A percentile compares a stretch with the other conserved stretches of the same genome.
Evolutionary conservation across 140 eudicot genomes (phyloP).

Genomic region (Erigeron philadelphicus): DNA sequence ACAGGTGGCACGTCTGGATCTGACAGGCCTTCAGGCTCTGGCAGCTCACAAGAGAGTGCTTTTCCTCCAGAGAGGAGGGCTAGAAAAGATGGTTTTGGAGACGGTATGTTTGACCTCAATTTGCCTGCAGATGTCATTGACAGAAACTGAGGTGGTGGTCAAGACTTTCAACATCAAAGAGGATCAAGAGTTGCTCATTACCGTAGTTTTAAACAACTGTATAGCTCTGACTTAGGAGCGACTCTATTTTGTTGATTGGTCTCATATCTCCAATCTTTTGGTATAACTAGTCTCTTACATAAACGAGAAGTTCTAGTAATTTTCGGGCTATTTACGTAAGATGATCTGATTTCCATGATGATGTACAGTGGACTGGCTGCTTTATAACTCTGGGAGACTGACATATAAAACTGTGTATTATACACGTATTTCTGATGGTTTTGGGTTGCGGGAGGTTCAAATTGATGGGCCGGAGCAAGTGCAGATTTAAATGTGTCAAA

Average conservation of each 20-base stretch:
- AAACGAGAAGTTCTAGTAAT: constrained; percentile 23
- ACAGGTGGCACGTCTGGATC: constrained; percentile 41
- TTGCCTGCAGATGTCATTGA: constrained; percentile 56
- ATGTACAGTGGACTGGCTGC: constrained; percentile 5
- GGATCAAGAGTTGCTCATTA: constrained; percentile 23
- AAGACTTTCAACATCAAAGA: not conserved
- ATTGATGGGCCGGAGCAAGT: too few species aligned
- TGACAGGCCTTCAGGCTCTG: constrained; percentile 59
- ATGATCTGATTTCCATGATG: constrained; percentile 3
- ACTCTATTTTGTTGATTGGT: constrained; percentile 30
- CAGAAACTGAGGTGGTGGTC: constrained; percentile 36
- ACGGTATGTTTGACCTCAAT: constrained; percentile 66
- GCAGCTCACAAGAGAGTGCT: constrained; percentile 47
- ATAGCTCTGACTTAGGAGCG: constrained; percentile 35
- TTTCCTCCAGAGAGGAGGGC: constrained; percentile 50
- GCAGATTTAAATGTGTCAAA: too few species aligned
- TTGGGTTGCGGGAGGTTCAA: not conserved
- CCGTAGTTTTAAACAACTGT: constrained; percentile 28
- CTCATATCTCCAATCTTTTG: constrained; percentile 17
- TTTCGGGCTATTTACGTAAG: constrained; percentile 10
- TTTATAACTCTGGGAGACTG: constrained; percentile 1
- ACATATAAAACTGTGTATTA: not conserved
- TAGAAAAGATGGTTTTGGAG: constrained; percentile 36
- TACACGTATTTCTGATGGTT: not conserved
- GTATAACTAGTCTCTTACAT: constrained; percentile 11